These are phyloP conservation scores for Eremomyces bilateralis DNA, from an alignment of 495 filamentous ascomycete species.

Conservation along the genomic window DNA sequence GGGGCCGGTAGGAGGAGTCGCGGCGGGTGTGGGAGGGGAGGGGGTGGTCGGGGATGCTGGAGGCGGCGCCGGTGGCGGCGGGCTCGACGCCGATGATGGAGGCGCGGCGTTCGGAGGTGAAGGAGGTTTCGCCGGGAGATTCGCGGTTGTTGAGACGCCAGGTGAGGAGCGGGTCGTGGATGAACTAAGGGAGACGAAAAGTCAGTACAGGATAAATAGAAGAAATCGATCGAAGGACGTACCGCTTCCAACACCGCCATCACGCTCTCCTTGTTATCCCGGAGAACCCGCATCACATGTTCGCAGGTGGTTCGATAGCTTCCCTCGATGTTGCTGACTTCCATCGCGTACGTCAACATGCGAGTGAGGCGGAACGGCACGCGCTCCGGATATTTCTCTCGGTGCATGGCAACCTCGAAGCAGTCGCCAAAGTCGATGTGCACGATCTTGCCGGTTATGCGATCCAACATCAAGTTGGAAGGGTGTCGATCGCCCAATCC, in stretches of 20 bases:
- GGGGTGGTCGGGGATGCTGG: conserved; percentile 1
- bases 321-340: conserved; percentile 96
- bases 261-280: conserved; percentile 91
- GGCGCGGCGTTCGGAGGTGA: conserved; percentile 50
- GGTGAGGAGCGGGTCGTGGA: conserved; percentile 92
- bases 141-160: conserved; percentile 84
- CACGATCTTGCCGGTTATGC: conserved; percentile 83
- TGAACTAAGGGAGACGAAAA: too few relatives aligned
- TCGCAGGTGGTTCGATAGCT: conserved; percentile 95
- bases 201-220: conserved; percentile 6
- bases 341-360: conserved; percentile 99
- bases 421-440: conserved; percentile 99
- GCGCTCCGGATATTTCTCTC: conserved; percentile 94
- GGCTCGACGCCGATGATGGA: conserved; percentile 38
- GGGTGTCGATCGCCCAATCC: conserved; percentile 92
- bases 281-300: conserved; percentile 89
- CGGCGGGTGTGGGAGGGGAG: conserved; percentile 2
- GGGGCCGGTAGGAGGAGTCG: conserved; percentile 10
- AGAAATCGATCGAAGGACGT: conserved; percentile 27
- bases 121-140: conserved; percentile 55
- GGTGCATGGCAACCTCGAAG: conserved; percentile 98
- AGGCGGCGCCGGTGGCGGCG: conserved; percentile 2
- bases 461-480: conserved; percentile 90
- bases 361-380: conserved; percentile 93
- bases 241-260: conserved; percentile 97